Evolutionary conservation across 805 yeast genomes (phyloP), one percentile per base, ranked within the genome.

Genomic region (Tetrapisispora taiwanensis): DNA sequence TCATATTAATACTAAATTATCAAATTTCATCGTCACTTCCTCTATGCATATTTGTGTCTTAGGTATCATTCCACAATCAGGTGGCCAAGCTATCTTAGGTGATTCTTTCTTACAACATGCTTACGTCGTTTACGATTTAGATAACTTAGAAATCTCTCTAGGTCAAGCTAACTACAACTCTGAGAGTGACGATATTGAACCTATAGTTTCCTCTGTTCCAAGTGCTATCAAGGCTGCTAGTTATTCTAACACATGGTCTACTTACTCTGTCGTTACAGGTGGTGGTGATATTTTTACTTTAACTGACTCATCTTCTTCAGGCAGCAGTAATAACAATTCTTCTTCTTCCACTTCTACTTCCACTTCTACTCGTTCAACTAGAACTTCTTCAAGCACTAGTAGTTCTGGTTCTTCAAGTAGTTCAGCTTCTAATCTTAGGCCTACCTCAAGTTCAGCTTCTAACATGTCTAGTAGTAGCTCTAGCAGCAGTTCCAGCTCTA

Each of bases 121-220:
- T 2, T 79, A 79, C 51, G 69, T 75, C 31, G 83, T 77, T 39
- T 79, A 71, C 47, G 82, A 79, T 59, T 54, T 78, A 46, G 79
- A 72, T 30, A 65, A 64, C 28, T 52, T 59, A 18, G 69, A 69
- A 46, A 54, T 76, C n/a, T 71, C 72, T 0, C 30, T 76, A 41
- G 81, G 78, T 4, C 75, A 70, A 48, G 79, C 71, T 14, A 52
- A 50, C 26, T 57, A 48, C 39, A 45, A 49, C 36, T 47, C 44
- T 22, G 36, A 38, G 1, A 41, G 43, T 7, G 45, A 53, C 13
- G 50, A 58, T 19, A 52, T 60, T 35, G 58, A 62, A 30, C 51
- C 53, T 12, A 53, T 59, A 26, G 31, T 45, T 4, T 42, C 49
- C 18, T 28, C 55, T 15, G 52, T 78, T 35, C 84, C 84, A 10